Evolutionary conservation across 371 early-diverging fungal genomes (phyloP), one percentile per base, ranked within the genome.

Genomic region (Funneliformis caledonium): DNA sequence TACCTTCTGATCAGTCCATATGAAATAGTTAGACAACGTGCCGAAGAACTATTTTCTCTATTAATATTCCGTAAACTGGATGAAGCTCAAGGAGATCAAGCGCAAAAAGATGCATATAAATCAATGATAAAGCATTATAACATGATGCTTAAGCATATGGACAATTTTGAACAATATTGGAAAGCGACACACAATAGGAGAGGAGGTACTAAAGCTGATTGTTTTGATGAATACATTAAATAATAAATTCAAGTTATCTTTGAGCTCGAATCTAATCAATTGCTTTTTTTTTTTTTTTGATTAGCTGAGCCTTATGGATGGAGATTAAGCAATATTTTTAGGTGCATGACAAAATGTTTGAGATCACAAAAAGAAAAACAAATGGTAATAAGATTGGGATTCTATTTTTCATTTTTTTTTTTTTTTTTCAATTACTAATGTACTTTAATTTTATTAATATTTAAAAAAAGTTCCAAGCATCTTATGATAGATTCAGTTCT

Each of bases 291-390:
- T n/a, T 42, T 45, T 12, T 16, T 43, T 69, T 26, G 11, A 9
- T 47, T 50, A 52, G 72, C 72, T 31, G 72, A 80, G 4, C 62
- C 62, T 42, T 75, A 45, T 52, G 73, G 80, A 37, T 80, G 80
- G 80, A 80, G 75, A 62, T 33, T 80, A 14, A 75, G 74, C 14
- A 80, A 72, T 45, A 76, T 60, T 42, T 74, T 80, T 37, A 80
- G 77, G 42, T 48, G 60, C 11, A 76, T 80, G 75, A 72, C 74
- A 22, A 47, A 74, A 33, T 80, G 72, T 72, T 22, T 75, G 11
- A 43, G 52, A 52, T 60, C 80, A 16, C 14, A 19, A 19, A 60
- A 52, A 31, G 74, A 80, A 33, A 75, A 72, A 65, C 22, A 60
- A 47, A 37, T 56, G 70, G 72, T 78, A 43, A 45, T 37, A 48